phyloP scores from a whole-genome alignment of 352 stramenopile genomes.

The Globisporangium nagaii region DNA sequence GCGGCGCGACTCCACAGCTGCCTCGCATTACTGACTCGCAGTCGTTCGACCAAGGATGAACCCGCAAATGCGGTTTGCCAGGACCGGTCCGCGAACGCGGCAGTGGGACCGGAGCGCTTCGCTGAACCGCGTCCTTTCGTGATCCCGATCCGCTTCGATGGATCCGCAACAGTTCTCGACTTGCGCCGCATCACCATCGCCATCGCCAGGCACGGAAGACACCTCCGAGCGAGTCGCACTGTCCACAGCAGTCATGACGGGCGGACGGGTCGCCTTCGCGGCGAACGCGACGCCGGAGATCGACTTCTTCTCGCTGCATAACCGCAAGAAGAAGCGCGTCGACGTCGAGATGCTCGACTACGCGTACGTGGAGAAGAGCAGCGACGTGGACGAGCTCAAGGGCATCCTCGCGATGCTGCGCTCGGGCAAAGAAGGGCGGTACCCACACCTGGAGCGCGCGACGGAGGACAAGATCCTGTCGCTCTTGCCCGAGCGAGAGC shows the following conservation, averaged over 20 bases:
- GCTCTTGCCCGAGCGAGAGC: slow-evolving; percentile 75
- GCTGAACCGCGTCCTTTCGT: slow-evolving; percentile 10
- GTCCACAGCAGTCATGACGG: background rate
- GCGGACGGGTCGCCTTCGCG: background rate
- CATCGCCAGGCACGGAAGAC: too few relatives aligned
- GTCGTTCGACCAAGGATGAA: slow-evolving; percentile 9
- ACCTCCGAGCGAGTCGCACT: too few relatives aligned
- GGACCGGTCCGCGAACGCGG: background rate
- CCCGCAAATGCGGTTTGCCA: too few relatives aligned
- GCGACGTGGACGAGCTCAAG: slow-evolving; percentile 80
- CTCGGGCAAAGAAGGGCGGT: slow-evolving; percentile 87
- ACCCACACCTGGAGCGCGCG: slow-evolving; percentile 80
- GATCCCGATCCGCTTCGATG: background rate
- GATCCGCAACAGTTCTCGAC: background rate
- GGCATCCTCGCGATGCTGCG: slow-evolving; percentile 80
- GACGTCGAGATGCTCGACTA: slow-evolving; percentile 92
- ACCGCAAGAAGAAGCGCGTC: slow-evolving; percentile 58
- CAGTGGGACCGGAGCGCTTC: background rate
- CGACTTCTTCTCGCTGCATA: slow-evolving; percentile 78
- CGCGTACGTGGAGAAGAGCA: slow-evolving; percentile 80
- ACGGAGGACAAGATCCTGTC: slow-evolving; percentile 78
- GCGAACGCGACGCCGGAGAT: slow-evolving; percentile 20
- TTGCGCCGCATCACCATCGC: background rate
- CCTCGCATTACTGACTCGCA: background rate
- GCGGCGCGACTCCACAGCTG: too few relatives aligned